Conservation (phyloP, 2,329 filamentous ascomycete species). For the Intubia oerlemansii region DNA sequence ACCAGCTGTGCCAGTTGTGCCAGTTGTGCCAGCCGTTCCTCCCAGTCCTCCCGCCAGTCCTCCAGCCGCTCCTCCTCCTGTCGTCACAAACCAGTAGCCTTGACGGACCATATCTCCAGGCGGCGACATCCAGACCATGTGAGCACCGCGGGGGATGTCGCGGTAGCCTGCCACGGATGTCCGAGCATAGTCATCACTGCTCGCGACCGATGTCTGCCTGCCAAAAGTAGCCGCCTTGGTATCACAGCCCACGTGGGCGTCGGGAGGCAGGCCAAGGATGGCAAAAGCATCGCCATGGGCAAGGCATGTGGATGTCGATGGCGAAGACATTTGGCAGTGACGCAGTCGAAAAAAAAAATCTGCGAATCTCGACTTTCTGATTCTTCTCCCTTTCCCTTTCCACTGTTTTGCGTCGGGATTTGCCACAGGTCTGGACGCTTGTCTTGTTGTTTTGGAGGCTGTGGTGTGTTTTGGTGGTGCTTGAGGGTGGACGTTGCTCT, state of each 20-base stretch:
- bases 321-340: too few relatives aligned
- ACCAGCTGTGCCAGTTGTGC: not conserved
- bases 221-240: slow-evolving; percentile 20
- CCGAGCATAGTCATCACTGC: slow-evolving; percentile 1
- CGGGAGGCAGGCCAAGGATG: slow-evolving; percentile 23
- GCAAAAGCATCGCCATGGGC: slow-evolving; percentile 27
- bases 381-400: too few relatives aligned
- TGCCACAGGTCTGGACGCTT: too few relatives aligned
- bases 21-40: not conserved
- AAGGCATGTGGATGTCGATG: too few relatives aligned
- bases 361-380: too few relatives aligned
- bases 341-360: too few relatives aligned
- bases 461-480: too few relatives aligned
- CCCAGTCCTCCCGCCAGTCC: slow-evolving; percentile 5
- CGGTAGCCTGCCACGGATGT: slow-evolving; percentile 21
- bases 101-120: slow-evolving; percentile 25
- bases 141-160: slow-evolving; percentile 30
- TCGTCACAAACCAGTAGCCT: slow-evolving; percentile 34
- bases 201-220: slow-evolving; percentile 10
- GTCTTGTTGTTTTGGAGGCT: too few relatives aligned
- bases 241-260: slow-evolving; percentile 32
- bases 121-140: slow-evolving; percentile 37
- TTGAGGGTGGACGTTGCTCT: too few relatives aligned
- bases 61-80: too few relatives aligned
- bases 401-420: too few relatives aligned